Base-by-base conservation (phyloP, 2,329 filamentous ascomycete species). In the Venturia aucupariae region DNA sequence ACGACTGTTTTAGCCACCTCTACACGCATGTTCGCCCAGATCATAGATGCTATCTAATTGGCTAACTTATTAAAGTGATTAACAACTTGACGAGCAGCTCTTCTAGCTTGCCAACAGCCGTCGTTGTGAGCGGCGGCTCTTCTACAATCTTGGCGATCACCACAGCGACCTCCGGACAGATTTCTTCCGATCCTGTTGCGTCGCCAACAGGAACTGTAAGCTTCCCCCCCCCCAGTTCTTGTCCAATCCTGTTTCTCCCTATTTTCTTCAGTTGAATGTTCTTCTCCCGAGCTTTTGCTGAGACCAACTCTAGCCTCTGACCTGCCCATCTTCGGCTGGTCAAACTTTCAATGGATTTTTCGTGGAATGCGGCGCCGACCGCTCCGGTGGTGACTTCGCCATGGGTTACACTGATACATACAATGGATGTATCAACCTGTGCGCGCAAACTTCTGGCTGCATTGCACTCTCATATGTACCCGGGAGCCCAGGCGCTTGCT, bases 361-460 rank as follows among this genome's bases (percentile, higher is more conserved):
- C 10, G 62, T 70, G n/a, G 65, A 70, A 46, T 70, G 69, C 66
- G 62, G 60, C 32, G 46, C 54, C 5, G 68, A 70, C 51, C 67
- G 67, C 30, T 4, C 8, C 22, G 30, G 30, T 35, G 51, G 30
- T 22, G 67, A 69, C 48, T 65, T 67, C 6, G 57, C 38, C 24
- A 32, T 44, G 30, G 59, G 68, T 55, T 62, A 65, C 41, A 62
- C 61, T 19, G 17, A 66, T 13, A 60, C 61, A 24, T 8, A 67
- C 24, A 30, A 66, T 46, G 59, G 63, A 7, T 70, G 69, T 55
- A 60, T 68, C 11, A 63, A 63, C 30, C 62, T 63, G 17, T 70
- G 69, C 41, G 59, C 68, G 17, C 24, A 60, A 4, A 66, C 64
- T 30, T 22, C 64, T 19, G 64, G 65, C 10, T 69, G 68, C 44